A percentile compares a stretch with the other conserved stretches of the same genome.
These are phyloP conservation scores for Jacaranda mimosifolia DNA, from an alignment of 257 asterid species.

Conservation along the genomic window DNA sequence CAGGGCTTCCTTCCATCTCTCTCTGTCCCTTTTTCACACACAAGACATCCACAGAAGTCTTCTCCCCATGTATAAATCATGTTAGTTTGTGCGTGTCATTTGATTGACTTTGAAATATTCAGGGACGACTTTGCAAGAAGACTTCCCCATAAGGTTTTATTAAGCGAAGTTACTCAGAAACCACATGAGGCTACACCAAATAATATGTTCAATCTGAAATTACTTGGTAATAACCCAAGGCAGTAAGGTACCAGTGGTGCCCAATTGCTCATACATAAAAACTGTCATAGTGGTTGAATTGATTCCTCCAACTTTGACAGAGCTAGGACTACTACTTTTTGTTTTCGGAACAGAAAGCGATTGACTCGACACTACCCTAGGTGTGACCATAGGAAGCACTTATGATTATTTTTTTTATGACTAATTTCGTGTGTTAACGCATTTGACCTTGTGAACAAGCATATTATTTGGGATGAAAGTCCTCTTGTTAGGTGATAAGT, in stretches of 20 bases:
- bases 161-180: constrained; percentile 25
- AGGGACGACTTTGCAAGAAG: not conserved
- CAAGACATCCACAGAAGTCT: not conserved
- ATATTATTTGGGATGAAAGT: not conserved
- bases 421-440: no score
- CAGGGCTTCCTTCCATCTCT: constrained; percentile 30
- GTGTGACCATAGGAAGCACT: no score
- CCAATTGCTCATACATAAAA: no score
- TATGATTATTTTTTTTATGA: no score
- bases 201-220: not conserved
- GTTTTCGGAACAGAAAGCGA: no score
- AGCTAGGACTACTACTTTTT: no score
- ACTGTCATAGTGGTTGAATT: no score
- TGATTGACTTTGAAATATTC: constrained; percentile 17
- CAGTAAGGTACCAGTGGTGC: no score
- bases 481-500: not conserved
- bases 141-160: not conserved
- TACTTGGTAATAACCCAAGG: no score
- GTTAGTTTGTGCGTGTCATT: no score
- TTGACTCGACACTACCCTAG: no score
- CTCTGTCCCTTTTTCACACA: not conserved
- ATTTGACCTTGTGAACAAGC: not conserved
- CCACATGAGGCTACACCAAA: not conserved
- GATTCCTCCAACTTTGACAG: no score
- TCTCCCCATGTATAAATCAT: not conserved